These are phyloP conservation scores for Schizosaccharomyces osmophilus DNA, from an alignment of 805 yeast genomes.

Conservation along the genomic window DNA sequence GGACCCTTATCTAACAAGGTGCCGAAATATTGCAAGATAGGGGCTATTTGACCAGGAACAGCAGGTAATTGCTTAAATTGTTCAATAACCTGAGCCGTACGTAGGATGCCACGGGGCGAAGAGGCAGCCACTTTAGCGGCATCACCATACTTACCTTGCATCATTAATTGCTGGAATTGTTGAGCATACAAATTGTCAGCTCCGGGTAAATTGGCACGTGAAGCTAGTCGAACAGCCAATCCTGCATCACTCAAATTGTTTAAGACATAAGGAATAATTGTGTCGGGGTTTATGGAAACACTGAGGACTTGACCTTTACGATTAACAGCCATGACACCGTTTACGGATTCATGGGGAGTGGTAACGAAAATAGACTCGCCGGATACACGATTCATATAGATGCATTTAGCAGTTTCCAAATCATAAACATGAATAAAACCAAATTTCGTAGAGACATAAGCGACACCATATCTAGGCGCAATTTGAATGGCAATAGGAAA, in stretches of 20 bases:
- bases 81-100: constrained; percentile 85
- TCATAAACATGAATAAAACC: constrained; percentile 94
- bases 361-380: constrained; percentile 90
- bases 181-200: constrained; percentile 79
- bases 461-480: constrained; percentile 62
- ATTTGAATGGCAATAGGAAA: constrained; percentile 87
- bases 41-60: constrained; percentile 83
- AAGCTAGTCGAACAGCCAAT: constrained; percentile 66
- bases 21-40: constrained; percentile 76
- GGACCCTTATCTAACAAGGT: constrained; percentile 80
- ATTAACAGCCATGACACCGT: constrained; percentile 82
- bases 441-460: constrained; percentile 75
- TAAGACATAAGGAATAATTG: constrained; percentile 71
- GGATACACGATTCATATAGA: constrained; percentile 87
- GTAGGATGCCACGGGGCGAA: constrained; percentile 49
- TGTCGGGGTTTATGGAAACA: constrained; percentile 65
- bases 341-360: constrained; percentile 36
- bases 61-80: constrained; percentile 76
- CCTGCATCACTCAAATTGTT: constrained; percentile 66
- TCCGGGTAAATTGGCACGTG: constrained; percentile 92
- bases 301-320: constrained; percentile 86
- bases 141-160: constrained; percentile 63
- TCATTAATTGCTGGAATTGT: constrained; percentile 68
- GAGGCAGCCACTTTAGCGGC: constrained; percentile 97
- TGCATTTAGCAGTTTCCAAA: constrained; percentile 70